Evolutionary conservation across 495 filamentous ascomycete species (phyloP).

Genomic region (Aspergillus incahuasiensis): DNA sequence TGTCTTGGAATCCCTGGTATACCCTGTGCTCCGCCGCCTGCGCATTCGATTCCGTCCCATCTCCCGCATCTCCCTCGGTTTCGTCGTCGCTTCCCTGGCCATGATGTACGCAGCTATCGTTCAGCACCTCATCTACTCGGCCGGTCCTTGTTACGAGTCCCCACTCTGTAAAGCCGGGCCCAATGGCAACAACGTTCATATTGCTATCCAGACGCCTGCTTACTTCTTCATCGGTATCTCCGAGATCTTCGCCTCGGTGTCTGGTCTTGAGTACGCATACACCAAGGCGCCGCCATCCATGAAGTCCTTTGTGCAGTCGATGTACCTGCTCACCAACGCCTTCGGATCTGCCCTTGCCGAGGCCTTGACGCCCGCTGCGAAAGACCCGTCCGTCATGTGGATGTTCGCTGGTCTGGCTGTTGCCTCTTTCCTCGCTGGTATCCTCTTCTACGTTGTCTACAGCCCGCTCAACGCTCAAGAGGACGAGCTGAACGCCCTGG

Average conservation of each 20-base stretch:
- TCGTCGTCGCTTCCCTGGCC: slow-evolving; percentile 58
- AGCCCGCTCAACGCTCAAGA: slow-evolving; percentile 42
- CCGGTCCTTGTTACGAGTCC: slow-evolving; percentile 45
- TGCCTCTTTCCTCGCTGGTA: slow-evolving; percentile 39
- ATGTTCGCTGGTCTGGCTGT: slow-evolving; percentile 61
- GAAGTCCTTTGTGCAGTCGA: slow-evolving; percentile 71
- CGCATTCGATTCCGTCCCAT: slow-evolving; percentile 66
- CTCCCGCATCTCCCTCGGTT: slow-evolving; percentile 69
- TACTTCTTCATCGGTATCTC: slow-evolving; percentile 69
- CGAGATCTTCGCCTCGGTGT: slow-evolving; percentile 72
- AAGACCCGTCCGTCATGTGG: slow-evolving; percentile 66
- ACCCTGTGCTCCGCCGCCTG: slow-evolving; percentile 60
- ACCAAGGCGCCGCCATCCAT: slow-evolving; percentile 80
- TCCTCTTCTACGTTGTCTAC: slow-evolving; percentile 44
- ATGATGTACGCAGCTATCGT: slow-evolving; percentile 65
- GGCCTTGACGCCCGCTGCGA: slow-evolving; percentile 61
- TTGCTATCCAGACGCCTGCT: slow-evolving; percentile 64
- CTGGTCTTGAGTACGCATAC: slow-evolving; percentile 70
- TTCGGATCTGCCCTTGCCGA: slow-evolving; percentile 67
- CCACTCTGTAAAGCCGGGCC: slow-evolving; percentile 31
- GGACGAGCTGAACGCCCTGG: slow-evolving; percentile 45
- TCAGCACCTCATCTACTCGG: slow-evolving; percentile 66
- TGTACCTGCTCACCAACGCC: slow-evolving; percentile 70
- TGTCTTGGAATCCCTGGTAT: slow-evolving; percentile 61
- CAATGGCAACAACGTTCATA: slow-evolving; percentile 48